Percentiles rank a stretch among this genome's conserved stretches.
Conservation (phyloP, 495 filamentous ascomycete species). For the Hyaloscypha finlandica region DNA sequence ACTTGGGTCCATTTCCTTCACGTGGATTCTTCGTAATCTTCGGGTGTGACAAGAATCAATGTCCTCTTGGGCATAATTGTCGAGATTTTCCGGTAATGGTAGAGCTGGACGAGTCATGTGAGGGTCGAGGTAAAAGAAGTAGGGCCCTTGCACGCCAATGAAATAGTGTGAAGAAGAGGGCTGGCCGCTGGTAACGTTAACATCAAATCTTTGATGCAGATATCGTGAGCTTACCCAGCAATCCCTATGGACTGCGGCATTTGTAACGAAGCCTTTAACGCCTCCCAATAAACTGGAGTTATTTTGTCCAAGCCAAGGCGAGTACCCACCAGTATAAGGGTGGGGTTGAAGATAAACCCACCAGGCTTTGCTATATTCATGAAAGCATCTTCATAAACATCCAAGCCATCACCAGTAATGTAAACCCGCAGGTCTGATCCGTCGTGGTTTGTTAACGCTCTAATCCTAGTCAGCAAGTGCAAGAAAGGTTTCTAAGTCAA, state of each 20-base stretch:
- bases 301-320: conserved; percentile 91
- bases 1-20: conserved; percentile 95
- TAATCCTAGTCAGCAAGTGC: conserved; percentile 45
- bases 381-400: conserved; percentile 90
- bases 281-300: conserved; percentile 89
- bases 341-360: conserved; percentile 70
- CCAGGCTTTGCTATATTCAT: conserved; percentile 69
- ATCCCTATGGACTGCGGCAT: conserved; percentile 92
- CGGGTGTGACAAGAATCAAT: conserved; percentile 85
- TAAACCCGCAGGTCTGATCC: conserved; percentile 73
- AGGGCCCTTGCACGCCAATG: conserved; percentile 84
- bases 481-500: not conserved
- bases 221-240: conserved; percentile 70
- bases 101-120: conserved; percentile 75
- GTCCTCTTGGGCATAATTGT: conserved; percentile 67
- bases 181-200: conserved; percentile 63
- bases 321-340: conserved; percentile 83
- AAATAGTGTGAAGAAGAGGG: conserved; percentile 97
- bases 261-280: conserved; percentile 76
- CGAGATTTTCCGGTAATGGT: conserved; percentile 51
- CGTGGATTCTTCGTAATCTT: conserved; percentile 75
- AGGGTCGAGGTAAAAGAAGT: conserved; percentile 95
- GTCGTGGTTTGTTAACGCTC: conserved; percentile 67
- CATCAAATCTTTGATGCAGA: not conserved
- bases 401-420: conserved; percentile 82